phyloP scores from a whole-genome alignment of 495 filamentous ascomycete genomes.

The Aspergillus coremiiformis region DNA sequence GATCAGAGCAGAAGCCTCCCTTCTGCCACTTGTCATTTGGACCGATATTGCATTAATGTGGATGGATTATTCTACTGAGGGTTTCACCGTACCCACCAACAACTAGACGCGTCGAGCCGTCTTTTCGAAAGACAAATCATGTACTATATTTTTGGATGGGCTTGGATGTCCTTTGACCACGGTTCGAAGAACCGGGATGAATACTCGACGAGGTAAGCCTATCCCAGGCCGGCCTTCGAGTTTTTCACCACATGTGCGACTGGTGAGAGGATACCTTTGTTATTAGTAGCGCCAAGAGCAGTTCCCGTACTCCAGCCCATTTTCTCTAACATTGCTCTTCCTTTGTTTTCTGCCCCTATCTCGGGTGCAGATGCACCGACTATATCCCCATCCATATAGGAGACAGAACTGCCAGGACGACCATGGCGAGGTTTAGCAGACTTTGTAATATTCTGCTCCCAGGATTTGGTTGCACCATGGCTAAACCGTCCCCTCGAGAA shows the following conservation, averaged over 20 bases:
- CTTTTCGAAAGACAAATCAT: no score
- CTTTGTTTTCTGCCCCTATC: conserved; percentile 74
- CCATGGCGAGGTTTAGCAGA: conserved; percentile 29
- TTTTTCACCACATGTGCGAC: conserved; percentile 85
- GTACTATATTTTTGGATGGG: no score
- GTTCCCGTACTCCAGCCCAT: conserved; percentile 95
- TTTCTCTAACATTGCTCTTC: conserved; percentile 85
- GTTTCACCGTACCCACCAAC: no score
- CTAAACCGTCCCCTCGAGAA: conserved; percentile 27
- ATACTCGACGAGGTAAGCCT: conserved; percentile 17
- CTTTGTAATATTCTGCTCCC: conserved; percentile 19
- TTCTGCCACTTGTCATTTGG: neutral
- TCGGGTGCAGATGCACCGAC: conserved; percentile 81
- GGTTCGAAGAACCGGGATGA: neutral
- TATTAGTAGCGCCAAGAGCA: conserved; percentile 72
- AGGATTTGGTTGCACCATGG: conserved; percentile 27
- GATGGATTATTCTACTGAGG: no score
- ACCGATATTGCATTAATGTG: neutral
- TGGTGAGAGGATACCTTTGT: conserved; percentile 81
- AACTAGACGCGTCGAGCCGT: no score
- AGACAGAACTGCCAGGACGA: conserved; percentile 38
- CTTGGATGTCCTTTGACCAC: neutral
- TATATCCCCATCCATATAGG: conserved; percentile 78
- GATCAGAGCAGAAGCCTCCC: neutral
- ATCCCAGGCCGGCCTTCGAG: conserved; percentile 75